A percentile compares a stretch with the other conserved stretches of the same genome.
phyloP scores from a whole-genome alignment of 495 filamentous ascomycete species.

The Annulohypoxylon maeteangense region DNA sequence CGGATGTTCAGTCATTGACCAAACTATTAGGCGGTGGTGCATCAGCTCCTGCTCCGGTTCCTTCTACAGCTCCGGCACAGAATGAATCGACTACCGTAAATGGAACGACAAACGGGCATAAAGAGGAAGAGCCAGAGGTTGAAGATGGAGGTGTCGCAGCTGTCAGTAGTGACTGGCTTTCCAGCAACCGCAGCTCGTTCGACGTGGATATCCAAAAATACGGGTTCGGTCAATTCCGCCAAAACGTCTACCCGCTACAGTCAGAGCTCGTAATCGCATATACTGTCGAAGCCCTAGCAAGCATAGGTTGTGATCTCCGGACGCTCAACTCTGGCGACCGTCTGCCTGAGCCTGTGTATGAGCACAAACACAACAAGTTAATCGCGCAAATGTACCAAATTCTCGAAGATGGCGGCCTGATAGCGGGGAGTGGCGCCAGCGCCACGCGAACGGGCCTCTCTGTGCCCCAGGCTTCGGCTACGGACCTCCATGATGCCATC shows the following conservation, averaged over 20 bases:
- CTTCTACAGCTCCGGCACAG: background rate
- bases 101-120: background rate
- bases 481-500: constrained; percentile 4
- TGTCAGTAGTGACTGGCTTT: constrained; percentile 18
- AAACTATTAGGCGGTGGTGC: constrained; percentile 14
- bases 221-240: constrained; percentile 44
- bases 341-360: constrained; percentile 36
- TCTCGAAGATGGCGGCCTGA: constrained; percentile 40
- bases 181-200: constrained; percentile 15
- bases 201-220: background rate
- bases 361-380: constrained; percentile 44
- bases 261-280: constrained; percentile 54
- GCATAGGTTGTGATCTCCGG: constrained; percentile 48
- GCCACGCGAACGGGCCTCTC: background rate
- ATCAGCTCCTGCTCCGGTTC: background rate
- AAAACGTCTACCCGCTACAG: constrained; percentile 49
- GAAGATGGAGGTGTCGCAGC: constrained; percentile 18
- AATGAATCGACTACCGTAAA: background rate
- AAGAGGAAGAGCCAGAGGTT: constrained; percentile 6
- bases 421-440: background rate
- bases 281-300: constrained; percentile 53
- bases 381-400: constrained; percentile 48
- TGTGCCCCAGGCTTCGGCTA: background rate
- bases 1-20: constrained; percentile 22
- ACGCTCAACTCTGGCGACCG: constrained; percentile 38